Conservation (phyloP, 108 stramenopile genomes). For the Pseudonitzschia pungens region DNA sequence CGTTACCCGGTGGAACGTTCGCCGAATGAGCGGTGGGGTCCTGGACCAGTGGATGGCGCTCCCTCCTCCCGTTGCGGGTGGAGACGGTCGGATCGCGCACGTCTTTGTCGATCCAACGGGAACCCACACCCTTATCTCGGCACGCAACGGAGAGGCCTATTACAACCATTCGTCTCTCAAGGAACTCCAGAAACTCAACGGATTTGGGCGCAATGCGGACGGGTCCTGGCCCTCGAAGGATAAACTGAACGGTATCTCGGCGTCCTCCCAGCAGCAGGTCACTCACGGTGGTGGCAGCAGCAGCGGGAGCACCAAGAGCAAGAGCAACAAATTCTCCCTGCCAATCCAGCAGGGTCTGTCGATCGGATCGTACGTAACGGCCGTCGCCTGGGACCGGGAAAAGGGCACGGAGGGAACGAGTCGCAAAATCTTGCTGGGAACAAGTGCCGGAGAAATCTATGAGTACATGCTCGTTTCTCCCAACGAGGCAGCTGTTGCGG, state of each 20-base stretch:
- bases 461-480: constrained; percentile 69
- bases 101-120: constrained; percentile 86
- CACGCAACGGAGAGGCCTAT: constrained; percentile 77
- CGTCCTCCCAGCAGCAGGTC: constrained; percentile 22
- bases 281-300: constrained; percentile 7
- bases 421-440: constrained; percentile 73
- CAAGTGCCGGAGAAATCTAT: constrained; percentile 75
- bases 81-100: constrained; percentile 57
- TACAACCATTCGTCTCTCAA: constrained; percentile 68
- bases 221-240: constrained; percentile 41
- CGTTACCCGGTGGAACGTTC: constrained; percentile 61
- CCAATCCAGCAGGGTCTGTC: constrained; percentile 63
- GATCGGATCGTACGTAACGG: constrained; percentile 74
- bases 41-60: constrained; percentile 46
- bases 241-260: constrained; percentile 39
- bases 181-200: constrained; percentile 51
- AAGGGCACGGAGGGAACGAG: constrained; percentile 82
- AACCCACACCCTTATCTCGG: constrained; percentile 73
- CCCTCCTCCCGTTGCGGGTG: constrained; percentile 39
- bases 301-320: not conserved
- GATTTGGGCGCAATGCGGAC: constrained; percentile 75
- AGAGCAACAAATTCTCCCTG: constrained; percentile 7
- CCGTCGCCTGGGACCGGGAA: constrained; percentile 82
- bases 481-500: constrained; percentile 21
- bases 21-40: constrained; percentile 40